Percentiles rank a stretch among this genome's conserved stretches.
phyloP scores from a whole-genome alignment of 2,329 filamentous ascomycete genomes.

The Alternaria sp. region DNA sequence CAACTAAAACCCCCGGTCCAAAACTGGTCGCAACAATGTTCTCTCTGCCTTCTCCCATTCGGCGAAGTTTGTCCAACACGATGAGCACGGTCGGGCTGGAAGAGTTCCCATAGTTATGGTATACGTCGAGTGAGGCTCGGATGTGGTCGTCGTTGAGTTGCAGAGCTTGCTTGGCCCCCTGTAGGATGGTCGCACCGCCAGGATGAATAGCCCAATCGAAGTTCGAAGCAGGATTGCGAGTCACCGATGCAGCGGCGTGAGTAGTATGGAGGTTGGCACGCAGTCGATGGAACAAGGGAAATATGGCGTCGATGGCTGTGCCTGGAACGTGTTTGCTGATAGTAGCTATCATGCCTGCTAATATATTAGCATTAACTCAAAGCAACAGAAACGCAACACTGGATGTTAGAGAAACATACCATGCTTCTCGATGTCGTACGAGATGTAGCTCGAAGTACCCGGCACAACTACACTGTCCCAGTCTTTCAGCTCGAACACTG shows the following conservation, averaged over 20 bases:
- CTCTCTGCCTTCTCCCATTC: slow-evolving; percentile 54
- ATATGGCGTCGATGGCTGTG: slow-evolving; percentile 20
- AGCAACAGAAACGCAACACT: no score
- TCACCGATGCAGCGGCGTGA: slow-evolving; percentile 43
- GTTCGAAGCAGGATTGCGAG: slow-evolving; percentile 54
- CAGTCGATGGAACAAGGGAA: slow-evolving; percentile 44
- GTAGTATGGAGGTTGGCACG: not conserved
- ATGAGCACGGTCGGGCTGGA: slow-evolving; percentile 71
- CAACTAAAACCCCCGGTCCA: slow-evolving; percentile 71
- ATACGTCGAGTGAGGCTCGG: slow-evolving; percentile 72
- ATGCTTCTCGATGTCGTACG: slow-evolving; percentile 68
- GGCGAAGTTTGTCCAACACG: slow-evolving; percentile 67
- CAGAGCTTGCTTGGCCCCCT: slow-evolving; percentile 67
- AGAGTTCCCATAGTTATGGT: slow-evolving; percentile 72
- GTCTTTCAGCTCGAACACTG: slow-evolving; percentile 66
- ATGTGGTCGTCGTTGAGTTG: slow-evolving; percentile 67
- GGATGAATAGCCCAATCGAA: slow-evolving; percentile 80
- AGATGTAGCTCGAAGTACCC: slow-evolving; percentile 67
- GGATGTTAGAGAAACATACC: slow-evolving; percentile 52
- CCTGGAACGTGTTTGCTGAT: slow-evolving; percentile 33
- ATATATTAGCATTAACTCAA: not conserved
- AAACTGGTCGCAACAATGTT: slow-evolving; percentile 73
- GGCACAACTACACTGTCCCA: slow-evolving; percentile 70
- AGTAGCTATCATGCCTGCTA: slow-evolving; percentile 26
- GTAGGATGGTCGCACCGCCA: slow-evolving; percentile 70